Evolutionary conservation across 2,329 filamentous ascomycete species (phyloP).

Genomic region (Drechslera avenae): DNA sequence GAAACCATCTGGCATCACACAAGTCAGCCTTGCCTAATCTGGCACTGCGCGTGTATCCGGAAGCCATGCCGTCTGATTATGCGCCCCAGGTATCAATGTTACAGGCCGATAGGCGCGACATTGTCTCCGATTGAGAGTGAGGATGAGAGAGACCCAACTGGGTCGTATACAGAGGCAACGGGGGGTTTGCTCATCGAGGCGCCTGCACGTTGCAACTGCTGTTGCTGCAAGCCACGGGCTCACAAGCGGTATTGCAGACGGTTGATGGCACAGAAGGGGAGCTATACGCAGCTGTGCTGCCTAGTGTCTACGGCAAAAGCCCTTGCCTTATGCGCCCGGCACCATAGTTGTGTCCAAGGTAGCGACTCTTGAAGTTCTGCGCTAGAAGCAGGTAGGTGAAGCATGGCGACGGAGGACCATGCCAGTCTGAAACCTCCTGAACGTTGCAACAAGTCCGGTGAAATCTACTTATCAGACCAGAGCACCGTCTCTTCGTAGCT

Average conservation of each 20-base stretch:
- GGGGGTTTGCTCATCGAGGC: background rate
- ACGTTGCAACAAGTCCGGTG: conserved; percentile 14
- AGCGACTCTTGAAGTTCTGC: conserved; percentile 17
- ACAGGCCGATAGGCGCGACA: background rate
- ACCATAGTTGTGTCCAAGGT: background rate
- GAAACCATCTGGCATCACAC: conserved; percentile 1
- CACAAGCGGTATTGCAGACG: background rate
- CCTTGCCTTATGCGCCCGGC: conserved; percentile 2
- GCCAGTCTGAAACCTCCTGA: conserved; percentile 30
- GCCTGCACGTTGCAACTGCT: background rate
- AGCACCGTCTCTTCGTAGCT: background rate
- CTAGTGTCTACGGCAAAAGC: background rate
- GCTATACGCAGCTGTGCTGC: background rate
- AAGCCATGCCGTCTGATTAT: background rate
- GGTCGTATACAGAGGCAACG: background rate
- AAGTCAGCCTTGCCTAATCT: conserved; percentile 1
- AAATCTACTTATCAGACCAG: conserved; percentile 4
- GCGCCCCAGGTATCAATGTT: background rate
- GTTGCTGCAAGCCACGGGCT: background rate
- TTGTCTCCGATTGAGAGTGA: background rate
- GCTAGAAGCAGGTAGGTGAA: conserved; percentile 28
- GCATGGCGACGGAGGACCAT: conserved; percentile 24
- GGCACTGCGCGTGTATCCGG: conserved; percentile 4
- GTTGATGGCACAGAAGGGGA: background rate
- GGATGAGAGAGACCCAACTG: too few relatives aligned